These are phyloP conservation scores for Cicer bijugum DNA, from an alignment of 306 rosid genomes.

Conservation along the genomic window DNA sequence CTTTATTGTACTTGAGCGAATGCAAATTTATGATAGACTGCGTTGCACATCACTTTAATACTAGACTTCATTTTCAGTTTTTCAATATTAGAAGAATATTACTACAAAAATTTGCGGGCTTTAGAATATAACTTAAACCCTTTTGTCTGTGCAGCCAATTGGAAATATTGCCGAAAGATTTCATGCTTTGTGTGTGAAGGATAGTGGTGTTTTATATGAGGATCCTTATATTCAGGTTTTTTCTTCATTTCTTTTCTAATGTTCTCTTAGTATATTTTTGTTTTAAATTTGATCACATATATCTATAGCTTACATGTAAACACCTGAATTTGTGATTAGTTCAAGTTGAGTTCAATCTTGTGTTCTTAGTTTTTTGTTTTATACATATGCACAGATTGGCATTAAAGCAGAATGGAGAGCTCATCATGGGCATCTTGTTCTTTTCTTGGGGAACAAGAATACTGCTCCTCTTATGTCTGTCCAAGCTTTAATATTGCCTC, in stretches of 20 bases:
- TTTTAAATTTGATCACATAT: slow-evolving; percentile 9
- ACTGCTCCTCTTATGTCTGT: slow-evolving; percentile 88
- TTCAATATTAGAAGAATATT: slow-evolving; percentile 40
- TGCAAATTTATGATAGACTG: slow-evolving; percentile 31
- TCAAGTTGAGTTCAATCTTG: slow-evolving; percentile 33
- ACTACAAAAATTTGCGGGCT: slow-evolving; percentile 18
- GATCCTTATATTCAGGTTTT: slow-evolving; percentile 97
- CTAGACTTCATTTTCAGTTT: slow-evolving; percentile 32
- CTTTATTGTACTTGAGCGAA: slow-evolving; percentile 23
- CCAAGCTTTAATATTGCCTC: slow-evolving; percentile 89
- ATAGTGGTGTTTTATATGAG: slow-evolving; percentile 96
- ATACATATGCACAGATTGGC: slow-evolving; percentile 65
- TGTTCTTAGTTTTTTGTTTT: slow-evolving; percentile 20
- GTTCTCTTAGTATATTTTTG: slow-evolving; percentile 7
- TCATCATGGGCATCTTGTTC: slow-evolving; percentile 89
- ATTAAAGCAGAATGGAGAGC: slow-evolving; percentile 96
- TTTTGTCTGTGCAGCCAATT: slow-evolving; percentile 77
- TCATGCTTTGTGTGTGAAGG: slow-evolving; percentile 88
- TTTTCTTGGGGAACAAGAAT: slow-evolving; percentile 97
- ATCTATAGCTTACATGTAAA: slow-evolving; percentile 9
- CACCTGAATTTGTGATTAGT: slow-evolving; percentile 26
- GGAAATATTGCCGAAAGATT: slow-evolving; percentile 95
- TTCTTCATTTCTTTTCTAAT: slow-evolving; percentile 26
- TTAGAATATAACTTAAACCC: slow-evolving; percentile 40
- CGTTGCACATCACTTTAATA: slow-evolving; percentile 8